A percentile compares a stretch with the other conserved stretches of the same genome.
Conservation (phyloP, 352 stramenopile species). For the Globisporangium solare region DNA sequence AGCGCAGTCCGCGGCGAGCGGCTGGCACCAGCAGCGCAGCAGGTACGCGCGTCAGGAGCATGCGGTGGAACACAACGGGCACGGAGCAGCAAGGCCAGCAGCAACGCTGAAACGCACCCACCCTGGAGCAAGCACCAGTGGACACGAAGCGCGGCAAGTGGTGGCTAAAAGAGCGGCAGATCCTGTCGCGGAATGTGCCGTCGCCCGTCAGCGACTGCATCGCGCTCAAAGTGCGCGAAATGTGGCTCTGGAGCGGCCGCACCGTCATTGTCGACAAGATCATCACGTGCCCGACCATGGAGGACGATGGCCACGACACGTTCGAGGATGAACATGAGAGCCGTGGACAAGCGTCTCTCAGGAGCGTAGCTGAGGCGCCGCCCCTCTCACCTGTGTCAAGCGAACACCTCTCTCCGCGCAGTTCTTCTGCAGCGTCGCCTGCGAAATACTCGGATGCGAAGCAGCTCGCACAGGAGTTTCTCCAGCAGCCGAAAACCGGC, state of each 20-base stretch:
- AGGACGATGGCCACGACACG: neutral
- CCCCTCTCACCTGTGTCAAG: no score
- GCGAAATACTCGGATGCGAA: conserved; percentile 2
- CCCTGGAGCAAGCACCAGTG: conserved; percentile 36
- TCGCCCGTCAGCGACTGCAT: conserved; percentile 23
- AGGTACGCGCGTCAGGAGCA: neutral
- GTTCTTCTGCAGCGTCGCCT: neutral
- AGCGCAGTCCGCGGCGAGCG: neutral
- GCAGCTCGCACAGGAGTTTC: conserved; percentile 5
- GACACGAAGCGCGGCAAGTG: conserved; percentile 55
- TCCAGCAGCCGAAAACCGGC: neutral
- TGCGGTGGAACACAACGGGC: conserved; percentile 4
- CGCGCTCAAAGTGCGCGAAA: conserved; percentile 57
- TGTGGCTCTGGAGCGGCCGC: conserved; percentile 59
- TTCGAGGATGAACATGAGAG: neutral
- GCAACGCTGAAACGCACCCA: neutral
- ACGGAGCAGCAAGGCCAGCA: conserved; percentile 5
- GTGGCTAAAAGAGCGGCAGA: conserved; percentile 56
- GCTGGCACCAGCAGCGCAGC: neutral
- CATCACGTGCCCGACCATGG: conserved; percentile 15
- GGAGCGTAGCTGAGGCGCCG: no score
- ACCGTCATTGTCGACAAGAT: conserved; percentile 67
- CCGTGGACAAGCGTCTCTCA: no score
- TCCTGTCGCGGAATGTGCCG: conserved; percentile 36
- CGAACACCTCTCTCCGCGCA: neutral